Evolutionary conservation across 1,284 basidiomycete genomes (phyloP).

Genomic region (Gymnopus androsaceus): DNA sequence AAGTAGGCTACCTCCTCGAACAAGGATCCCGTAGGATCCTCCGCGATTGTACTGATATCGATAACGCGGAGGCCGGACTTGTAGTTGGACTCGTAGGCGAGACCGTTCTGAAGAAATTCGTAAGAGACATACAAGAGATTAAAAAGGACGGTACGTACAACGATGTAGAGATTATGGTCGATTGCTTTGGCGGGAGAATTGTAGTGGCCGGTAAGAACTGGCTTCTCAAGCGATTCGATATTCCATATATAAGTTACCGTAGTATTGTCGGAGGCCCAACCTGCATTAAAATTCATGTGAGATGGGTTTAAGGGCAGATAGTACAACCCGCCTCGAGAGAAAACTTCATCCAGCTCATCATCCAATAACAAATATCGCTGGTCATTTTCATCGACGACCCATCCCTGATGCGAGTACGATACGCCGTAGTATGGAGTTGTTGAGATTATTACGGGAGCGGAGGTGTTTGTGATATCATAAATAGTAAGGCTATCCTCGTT

Average conservation of each 20-base stretch:
- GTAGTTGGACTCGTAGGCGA: constrained; percentile 31
- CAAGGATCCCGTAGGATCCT: constrained; percentile 19
- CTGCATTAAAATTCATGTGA: background rate
- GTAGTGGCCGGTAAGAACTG: constrained; percentile 27
- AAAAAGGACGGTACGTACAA: background rate
- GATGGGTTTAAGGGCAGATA: background rate
- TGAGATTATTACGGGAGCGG: constrained; percentile 25
- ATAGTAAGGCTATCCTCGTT: constrained; percentile 29
- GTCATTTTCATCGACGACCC: constrained; percentile 20
- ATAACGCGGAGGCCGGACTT: constrained; percentile 30
- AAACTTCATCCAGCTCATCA: constrained; percentile 30
- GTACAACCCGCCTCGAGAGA: background rate
- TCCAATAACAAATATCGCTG: constrained; percentile 30
- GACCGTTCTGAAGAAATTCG: constrained; percentile 17
- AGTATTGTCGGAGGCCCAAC: background rate
- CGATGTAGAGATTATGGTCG: constrained; percentile 32
- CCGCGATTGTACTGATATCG: constrained; percentile 24
- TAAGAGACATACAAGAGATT: background rate
- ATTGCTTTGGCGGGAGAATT: constrained; percentile 24
- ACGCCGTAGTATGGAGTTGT: constrained; percentile 25
- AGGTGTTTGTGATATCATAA: constrained; percentile 24
- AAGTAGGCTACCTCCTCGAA: constrained; percentile 20
- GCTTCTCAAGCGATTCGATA: constrained; percentile 24
- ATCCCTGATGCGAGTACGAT: constrained; percentile 29
- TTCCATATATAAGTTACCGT: constrained; percentile 33